A percentile compares a stretch with the other conserved stretches of the same genome.
Evolutionary conservation across 345 rosid species (phyloP).

Genomic region (Lepidium sativum): DNA sequence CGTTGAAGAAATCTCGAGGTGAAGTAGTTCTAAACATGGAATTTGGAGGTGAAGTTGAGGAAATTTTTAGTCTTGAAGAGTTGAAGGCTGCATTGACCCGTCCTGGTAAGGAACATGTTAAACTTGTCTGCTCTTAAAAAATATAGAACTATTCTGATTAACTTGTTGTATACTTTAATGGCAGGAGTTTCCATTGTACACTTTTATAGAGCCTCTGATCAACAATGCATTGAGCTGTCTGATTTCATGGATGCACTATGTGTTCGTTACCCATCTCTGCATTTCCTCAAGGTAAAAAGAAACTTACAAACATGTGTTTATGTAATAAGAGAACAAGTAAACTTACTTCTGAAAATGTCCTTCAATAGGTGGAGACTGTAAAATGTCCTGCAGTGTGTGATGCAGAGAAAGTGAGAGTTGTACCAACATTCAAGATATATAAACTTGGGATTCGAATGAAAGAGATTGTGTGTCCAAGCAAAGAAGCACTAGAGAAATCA

Average conservation of each 20-base stretch:
- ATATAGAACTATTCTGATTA: not conserved
- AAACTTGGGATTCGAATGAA: conserved; percentile 72
- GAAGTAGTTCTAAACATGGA: conserved; percentile 88
- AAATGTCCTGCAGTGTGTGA: conserved; percentile 44
- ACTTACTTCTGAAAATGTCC: not conserved
- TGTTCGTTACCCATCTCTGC: conserved; percentile 72
- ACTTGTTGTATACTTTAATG: not conserved
- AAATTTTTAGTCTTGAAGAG: conserved; percentile 59
- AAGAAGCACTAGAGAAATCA: conserved; percentile 74
- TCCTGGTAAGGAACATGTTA: conserved; percentile 40
- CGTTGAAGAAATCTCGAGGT: conserved; percentile 85
- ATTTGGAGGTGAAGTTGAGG: conserved; percentile 94
- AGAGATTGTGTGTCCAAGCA: conserved; percentile 90
- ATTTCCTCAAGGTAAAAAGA: conserved; percentile 70
- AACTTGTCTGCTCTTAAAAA: not conserved
- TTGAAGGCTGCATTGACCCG: conserved; percentile 72
- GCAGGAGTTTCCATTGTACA: conserved; percentile 76
- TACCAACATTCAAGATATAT: conserved; percentile 95
- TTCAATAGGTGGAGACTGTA: conserved; percentile 60
- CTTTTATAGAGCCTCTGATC: conserved; percentile 48
- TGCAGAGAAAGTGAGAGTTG: conserved; percentile 78
- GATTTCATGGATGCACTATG: conserved; percentile 68
- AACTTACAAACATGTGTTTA: not conserved
- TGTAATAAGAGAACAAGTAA: not conserved
- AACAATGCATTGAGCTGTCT: conserved; percentile 81